Percentiles rank a stretch among this genome's conserved stretches.
These are phyloP conservation scores for Rhodomyrtus tomentosa DNA, from an alignment of 345 rosid genomes.

Conservation along the genomic window DNA sequence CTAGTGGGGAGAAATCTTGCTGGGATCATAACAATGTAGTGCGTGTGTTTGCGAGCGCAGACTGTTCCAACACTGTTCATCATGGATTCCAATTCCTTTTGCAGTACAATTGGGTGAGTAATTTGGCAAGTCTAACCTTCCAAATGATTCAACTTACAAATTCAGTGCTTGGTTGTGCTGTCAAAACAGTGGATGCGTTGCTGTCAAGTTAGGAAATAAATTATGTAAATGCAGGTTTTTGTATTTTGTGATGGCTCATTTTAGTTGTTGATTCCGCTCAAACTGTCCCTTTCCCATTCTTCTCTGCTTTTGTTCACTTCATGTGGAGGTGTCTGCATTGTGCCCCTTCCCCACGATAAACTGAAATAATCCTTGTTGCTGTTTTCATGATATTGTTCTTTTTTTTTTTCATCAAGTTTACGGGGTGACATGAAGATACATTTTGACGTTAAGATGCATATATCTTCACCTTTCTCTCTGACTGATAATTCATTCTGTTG, in stretches of 20 bases:
- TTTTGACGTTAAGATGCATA: not conserved
- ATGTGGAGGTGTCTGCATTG: not conserved
- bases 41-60: slow-evolving; percentile 71
- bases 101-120: slow-evolving; percentile 79
- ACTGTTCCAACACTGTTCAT: slow-evolving; percentile 66
- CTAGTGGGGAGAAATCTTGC: slow-evolving; percentile 21
- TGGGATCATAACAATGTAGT: slow-evolving; percentile 50
- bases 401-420: not conserved
- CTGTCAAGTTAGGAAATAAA: not conserved
- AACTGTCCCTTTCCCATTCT: not conserved
- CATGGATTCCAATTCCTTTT: slow-evolving; percentile 75
- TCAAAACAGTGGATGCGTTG: not conserved
- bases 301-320: not conserved
- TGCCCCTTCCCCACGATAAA: not conserved
- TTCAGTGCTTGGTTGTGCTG: not conserved
- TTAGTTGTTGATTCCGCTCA: not conserved
- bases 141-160: not conserved
- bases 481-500: not conserved
- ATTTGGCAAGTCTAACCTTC: not conserved
- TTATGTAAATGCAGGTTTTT: not conserved
- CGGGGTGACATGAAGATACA: not conserved
- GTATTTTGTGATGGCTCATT: not conserved
- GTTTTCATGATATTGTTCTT: not conserved
- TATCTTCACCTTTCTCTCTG: not conserved
- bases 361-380: not conserved